Conservation (phyloP, 768 basidiomycete genomes). For the Astraeus odoratus region DNA sequence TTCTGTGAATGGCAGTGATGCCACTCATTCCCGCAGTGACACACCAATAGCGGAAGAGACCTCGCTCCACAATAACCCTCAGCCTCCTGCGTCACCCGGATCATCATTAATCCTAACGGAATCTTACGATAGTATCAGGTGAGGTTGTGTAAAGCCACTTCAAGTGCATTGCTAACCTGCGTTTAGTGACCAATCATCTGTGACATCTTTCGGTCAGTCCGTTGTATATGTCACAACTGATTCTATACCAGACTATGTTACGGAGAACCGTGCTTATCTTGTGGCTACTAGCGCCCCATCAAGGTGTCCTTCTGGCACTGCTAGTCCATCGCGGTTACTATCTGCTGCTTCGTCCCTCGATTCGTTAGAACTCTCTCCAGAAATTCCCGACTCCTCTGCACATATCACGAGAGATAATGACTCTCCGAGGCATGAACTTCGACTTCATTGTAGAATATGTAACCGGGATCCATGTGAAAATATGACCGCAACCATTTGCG, state of each 20-base stretch:
- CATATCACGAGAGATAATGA: background rate
- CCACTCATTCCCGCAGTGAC: background rate
- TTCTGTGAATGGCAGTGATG: conserved; percentile 22
- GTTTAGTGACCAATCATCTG: conserved; percentile 5
- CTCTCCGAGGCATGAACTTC: conserved; percentile 2
- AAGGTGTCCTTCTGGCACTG: conserved; percentile 11
- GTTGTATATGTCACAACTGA: conserved; percentile 26
- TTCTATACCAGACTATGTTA: conserved; percentile 24
- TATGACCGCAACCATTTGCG: conserved; percentile 54
- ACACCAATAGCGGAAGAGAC: conserved; percentile 1
- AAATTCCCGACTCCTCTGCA: background rate
- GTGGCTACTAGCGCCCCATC: conserved; percentile 25
- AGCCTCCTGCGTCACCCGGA: conserved; percentile 7
- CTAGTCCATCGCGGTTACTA: conserved; percentile 13
- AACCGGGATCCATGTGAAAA: conserved; percentile 42
- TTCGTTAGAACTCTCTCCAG: conserved; percentile 10
- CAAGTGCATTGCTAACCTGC: background rate
- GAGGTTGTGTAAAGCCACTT: background rate
- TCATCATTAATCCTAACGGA: conserved; percentile 10
- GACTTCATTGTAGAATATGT: conserved; percentile 47
- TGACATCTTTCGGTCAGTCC: conserved; percentile 15
- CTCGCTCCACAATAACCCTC: conserved; percentile 3
- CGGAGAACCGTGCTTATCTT: conserved; percentile 24
- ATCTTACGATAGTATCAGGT: conserved; percentile 15
- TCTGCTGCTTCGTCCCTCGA: conserved; percentile 19